These are phyloP conservation scores for Ceratobasidium sp. DNA, from an alignment of 1,284 basidiomycete genomes.

Conservation along the genomic window DNA sequence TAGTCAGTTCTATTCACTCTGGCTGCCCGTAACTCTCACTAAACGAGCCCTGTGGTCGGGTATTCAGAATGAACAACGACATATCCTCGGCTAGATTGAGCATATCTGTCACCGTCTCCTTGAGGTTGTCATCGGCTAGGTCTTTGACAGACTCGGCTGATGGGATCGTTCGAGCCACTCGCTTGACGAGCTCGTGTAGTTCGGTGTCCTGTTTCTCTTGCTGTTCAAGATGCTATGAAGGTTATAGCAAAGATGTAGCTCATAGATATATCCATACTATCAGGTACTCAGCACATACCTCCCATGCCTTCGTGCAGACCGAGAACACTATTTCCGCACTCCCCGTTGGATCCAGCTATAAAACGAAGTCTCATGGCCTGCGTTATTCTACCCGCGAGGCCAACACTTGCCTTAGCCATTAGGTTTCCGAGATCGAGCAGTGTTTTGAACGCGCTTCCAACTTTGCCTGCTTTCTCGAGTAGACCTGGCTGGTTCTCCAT, in stretches of 20 bases:
- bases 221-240: not conserved
- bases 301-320: constrained; percentile 3
- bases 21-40: not conserved
- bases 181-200: not conserved
- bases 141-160: constrained; percentile 8
- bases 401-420: constrained; percentile 2
- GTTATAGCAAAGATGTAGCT: not conserved
- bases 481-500: not conserved
- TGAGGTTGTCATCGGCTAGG: not conserved
- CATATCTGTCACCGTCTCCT: not conserved
- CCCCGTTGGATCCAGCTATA: not conserved
- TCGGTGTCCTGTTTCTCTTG: not conserved
- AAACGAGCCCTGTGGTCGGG: not conserved
- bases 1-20: too few species aligned
- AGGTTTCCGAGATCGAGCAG: not conserved
- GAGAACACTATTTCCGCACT: not conserved
- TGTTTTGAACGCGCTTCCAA: not conserved
- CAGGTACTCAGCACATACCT: not conserved
- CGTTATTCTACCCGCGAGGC: too few species aligned
- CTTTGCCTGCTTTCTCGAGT: not conserved
- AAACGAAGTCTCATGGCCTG: too few species aligned
- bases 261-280: too few species aligned
- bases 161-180: not conserved
- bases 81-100: constrained; percentile 6
- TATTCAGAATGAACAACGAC: constrained; percentile 2